Evolutionary conservation across 2,329 filamentous ascomycete genomes (phyloP), one percentile per base, ranked within the genome.

Genomic region (Phoma sp.): DNA sequence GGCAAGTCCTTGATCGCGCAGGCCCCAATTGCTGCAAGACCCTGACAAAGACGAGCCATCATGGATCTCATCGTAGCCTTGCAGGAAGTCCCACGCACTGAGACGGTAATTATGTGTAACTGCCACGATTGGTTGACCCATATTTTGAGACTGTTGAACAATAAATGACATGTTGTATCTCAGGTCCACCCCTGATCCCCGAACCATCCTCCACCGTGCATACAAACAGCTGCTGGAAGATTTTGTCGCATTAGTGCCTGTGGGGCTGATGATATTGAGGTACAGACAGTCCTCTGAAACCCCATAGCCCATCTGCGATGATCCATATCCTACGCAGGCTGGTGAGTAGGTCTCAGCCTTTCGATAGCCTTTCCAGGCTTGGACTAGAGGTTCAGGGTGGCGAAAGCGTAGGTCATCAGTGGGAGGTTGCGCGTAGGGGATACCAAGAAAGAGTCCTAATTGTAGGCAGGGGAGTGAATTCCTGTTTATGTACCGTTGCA

Each of bases 1-100:
- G 0, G 79, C 81, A n/a, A 77, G 59, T 3, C 82, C 75, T 59
- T 85, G 82, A 60, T 86, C 83, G 4, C 78, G 71, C 4, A 85
- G 65, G 1, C 81, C 82, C 1, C 81, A 61, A 56, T 85, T 85
- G 46, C 75, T 57, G 5, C 54, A 62, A 33, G 32, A 33, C 7
- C 13, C 32, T 11, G 32, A 33, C 32, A n/a, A 33, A 9, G 32
- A 33, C 13, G 13, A 29, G 11, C 60, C 62, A 18, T 38, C 23
- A 13, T 47, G 7, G 6, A 25, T 32, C 18, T 42, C 9, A 6
- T 9, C 35, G 3, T 40, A 46, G 0, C 77, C 71, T 0, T 75
- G 72, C 3, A 81, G 61, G 50, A 81, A 50, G 8, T 46, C 55
- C 32, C 14, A 54, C 13, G 33, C 50, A n/a, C 25, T 24, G 2